Base-by-base conservation (phyloP, 164 flowering plant species). In the Stephania cephalantha region DNA sequence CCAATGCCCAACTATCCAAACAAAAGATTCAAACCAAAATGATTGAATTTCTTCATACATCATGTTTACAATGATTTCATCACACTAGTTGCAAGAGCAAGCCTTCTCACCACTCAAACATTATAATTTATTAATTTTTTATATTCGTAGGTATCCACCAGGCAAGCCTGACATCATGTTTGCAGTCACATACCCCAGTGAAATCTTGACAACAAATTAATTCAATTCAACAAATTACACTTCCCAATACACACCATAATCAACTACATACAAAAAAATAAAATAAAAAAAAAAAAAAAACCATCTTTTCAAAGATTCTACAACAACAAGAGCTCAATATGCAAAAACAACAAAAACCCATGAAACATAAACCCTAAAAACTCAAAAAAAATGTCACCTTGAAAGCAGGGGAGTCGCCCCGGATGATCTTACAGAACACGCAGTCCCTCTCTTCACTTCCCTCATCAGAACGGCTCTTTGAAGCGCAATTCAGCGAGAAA, bases 341-440 rank as follows among this genome's bases (percentile, higher is more conserved):
- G 1, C 17, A 68, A 22, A 10, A 6, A 35, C 30, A 31, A 3
- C 69, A 35, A 52, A 76, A 53, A 50, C 30, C 35, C 18, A 61
- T 17, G 0, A 55, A 55, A 55, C 9, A 7, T 13, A 55, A 55
- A 55, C 18, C 17, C 5, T 17, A 3, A 58, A 20, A 58, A 58
- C 20, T 55, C 20, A 55, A 58, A 7, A 55, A 58, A 53, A 61
- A 25, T 7, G 8, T 61, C 66, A 83, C 98, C 93, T 90, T 91
- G 44, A 87, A 73, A 75, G 95, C 88, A 18, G 92, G 96, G 48
- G 92, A 83, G 74, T 91, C 85, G 4, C 95, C 95, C 17, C 82
- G 81, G 67, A 89, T 78, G 79, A 93, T 93, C 87, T 77, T 83
- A 78, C 98, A 93, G 71, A 93, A 93, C 46, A 91, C 84, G 71